A percentile compares a stretch with the other conserved stretches of the same genome.
These are phyloP conservation scores for Fusarium circinatum DNA, from an alignment of 2,329 filamentous ascomycete genomes.

Conservation along the genomic window DNA sequence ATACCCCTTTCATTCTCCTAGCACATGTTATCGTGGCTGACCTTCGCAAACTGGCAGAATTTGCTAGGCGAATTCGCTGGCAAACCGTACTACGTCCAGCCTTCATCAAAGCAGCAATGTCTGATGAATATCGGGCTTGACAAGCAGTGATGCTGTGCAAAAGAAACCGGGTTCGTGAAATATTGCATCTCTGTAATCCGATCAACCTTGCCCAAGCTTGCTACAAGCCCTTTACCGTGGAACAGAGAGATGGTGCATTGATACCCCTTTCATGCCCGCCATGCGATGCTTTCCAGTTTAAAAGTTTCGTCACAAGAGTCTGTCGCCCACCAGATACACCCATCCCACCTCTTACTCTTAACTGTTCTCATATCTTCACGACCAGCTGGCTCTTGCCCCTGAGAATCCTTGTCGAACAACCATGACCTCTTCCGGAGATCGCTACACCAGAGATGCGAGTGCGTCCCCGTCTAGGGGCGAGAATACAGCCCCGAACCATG, in stretches of 20 bases:
- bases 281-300: background rate
- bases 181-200: constrained; percentile 5
- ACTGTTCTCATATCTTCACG: background rate
- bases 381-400: background rate
- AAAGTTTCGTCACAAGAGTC: background rate
- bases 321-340: too few relatives aligned
- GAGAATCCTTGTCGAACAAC: background rate
- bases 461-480: background rate
- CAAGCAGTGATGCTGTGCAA: background rate
- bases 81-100: background rate
- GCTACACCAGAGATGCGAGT: background rate
- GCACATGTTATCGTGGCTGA: background rate
- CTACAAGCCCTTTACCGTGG: background rate
- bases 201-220: constrained; percentile 5
- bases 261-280: background rate
- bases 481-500: background rate
- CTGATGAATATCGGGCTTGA: background rate
- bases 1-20: background rate
- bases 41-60: constrained; percentile 15
- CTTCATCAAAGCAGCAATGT: background rate
- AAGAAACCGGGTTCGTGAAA: background rate
- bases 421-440: constrained; percentile 3
- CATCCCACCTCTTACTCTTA: background rate
- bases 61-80: background rate
- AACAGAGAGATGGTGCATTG: background rate